Base-by-base conservation (phyloP, 148 eudicot genomes). In the Cornus florida region DNA sequence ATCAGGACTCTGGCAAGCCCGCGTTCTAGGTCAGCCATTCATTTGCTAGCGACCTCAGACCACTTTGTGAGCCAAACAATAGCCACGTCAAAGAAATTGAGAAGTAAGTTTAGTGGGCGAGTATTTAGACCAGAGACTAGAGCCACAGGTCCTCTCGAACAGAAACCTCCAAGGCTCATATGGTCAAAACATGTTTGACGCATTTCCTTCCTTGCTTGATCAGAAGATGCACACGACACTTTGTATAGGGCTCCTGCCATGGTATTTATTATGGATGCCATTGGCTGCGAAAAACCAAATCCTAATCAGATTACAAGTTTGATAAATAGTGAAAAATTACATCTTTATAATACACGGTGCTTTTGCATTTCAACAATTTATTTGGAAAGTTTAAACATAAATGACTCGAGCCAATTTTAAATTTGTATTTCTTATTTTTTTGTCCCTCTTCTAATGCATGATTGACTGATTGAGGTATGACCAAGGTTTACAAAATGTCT, bases 91-190 rank as follows among this genome's bases (percentile, higher is more conserved):
- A 90, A 88, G 82, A 93, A 92, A 88, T 90, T 94, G 85, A 85
- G 86, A 68, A 89, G 92, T 79, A 92, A 82, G 82, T 90, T 83
- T 73, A 90, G 70, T 13, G 96, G 97, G 60, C 89, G 77, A 73
- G 95, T 91, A 71, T 92, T 90, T 32, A 93, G 86, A 75, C 97
- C 95, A 59, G 95, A 92, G n/a, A 93, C 92, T 71, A 93, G 85
- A 74, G 88, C 89, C 43, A 91, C 71, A 10, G 96, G 96, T 62
- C 93, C 98, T 23, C 75, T 74, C 9, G 96, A 92, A 72, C 83
- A 92, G 60, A 86, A 90, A 28, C 96, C 96, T 76, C 98, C 97
- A 17, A 93, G 89, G 83, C 94, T 87, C 57, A 93, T 56, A 80
- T 93, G 92, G 77, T 90, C 94, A 77, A 90, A 92, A 74, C 93